Evolutionary conservation across 108 stramenopile genomes (phyloP), one percentile per base, ranked within the genome.

Genomic region (Fragilariopsis cylindrus): DNA sequence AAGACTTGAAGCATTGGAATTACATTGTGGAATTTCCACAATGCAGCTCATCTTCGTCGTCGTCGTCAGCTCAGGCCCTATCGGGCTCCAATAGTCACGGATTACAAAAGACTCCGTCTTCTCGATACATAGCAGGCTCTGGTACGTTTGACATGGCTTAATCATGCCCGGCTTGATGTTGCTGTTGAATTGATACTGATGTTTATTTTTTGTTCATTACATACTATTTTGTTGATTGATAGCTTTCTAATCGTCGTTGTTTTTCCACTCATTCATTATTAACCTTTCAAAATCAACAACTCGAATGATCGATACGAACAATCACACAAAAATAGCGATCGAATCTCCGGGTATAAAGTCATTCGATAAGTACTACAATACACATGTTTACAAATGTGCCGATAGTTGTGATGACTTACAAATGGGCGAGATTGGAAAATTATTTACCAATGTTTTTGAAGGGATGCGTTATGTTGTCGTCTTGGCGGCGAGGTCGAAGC

Each of bases 351-450:
- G 85, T 65, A 63, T 92, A 46, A 76, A 81, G 58, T 91, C 93
- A 43, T 95, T 87, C 73, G 91, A 95, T 65, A 85, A 76, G 66
- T 88, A 88, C 79, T 49, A 83, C 19, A 69, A 80, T 69, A 70
- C 62, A 21, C 40, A 85, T n/a, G 85, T 95, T 50, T 68, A 84
- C 44, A 86, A 87, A 40, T 82, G 90, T 52, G 82, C 85, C n/a
- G 74, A 83, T 7, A 66, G 87, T 13, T 92, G 91, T 63, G 77
- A 89, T 60, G 85, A 87, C 56, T 78, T 95, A 56, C 83, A 82
- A n/a, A 83, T 90, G 73, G 62, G 80, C 18, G 67, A 82, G 16
- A 81, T 87, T 16, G 93, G 93, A 43, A 62, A 74, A 15, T 74
- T 79, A 52, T 69, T 91, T 48, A 43, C 55, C 16, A 70, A 80